Percentiles rank a stretch among this genome's conserved stretches.
Conservation (phyloP, 345 rosid species). For the Salix exigua region DNA sequence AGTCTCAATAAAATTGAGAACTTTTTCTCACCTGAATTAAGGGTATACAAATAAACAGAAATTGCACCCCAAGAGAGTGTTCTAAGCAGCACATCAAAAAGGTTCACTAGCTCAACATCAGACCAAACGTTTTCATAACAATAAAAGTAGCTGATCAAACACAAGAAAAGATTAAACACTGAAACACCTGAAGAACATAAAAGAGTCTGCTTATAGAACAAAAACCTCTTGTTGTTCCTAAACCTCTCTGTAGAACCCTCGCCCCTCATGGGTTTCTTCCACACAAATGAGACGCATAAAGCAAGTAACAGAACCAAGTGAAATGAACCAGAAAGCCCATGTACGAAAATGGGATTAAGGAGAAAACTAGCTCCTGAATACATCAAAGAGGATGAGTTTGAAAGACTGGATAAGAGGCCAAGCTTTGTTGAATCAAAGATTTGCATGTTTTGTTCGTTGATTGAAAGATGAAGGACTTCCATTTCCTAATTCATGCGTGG, state of each 20-base stretch:
- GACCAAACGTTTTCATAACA: conserved; percentile 64
- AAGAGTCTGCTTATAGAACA: conserved; percentile 40
- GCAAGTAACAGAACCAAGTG: conserved; percentile 25
- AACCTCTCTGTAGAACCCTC: conserved; percentile 5
- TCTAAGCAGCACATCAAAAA: conserved; percentile 53
- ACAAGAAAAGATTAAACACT: conserved; percentile 42
- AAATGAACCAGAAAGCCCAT: conserved; percentile 33
- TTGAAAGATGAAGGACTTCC: no score
- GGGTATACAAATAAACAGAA: conserved; percentile 31
- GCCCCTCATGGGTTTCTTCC: not conserved
- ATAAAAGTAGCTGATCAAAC: conserved; percentile 54
- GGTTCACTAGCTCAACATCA: conserved; percentile 41
- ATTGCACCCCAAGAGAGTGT: conserved; percentile 64
- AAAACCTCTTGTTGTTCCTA: conserved; percentile 7
- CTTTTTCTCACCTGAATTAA: conserved; percentile 24
- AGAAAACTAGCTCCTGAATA: conserved; percentile 26
- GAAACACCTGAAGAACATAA: conserved; percentile 51
- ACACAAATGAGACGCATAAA: conserved; percentile 15
- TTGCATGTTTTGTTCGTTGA: conserved; percentile 3
- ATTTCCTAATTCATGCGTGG: no score
- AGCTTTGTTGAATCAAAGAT: conserved; percentile 3
- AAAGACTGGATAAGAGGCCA: not conserved
- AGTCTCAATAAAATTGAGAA: conserved; percentile 52
- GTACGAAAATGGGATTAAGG: conserved; percentile 25
- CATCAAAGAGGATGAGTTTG: conserved; percentile 7